Conservation (phyloP, 108 stramenopile species). For the Skeletonema marinoi region DNA sequence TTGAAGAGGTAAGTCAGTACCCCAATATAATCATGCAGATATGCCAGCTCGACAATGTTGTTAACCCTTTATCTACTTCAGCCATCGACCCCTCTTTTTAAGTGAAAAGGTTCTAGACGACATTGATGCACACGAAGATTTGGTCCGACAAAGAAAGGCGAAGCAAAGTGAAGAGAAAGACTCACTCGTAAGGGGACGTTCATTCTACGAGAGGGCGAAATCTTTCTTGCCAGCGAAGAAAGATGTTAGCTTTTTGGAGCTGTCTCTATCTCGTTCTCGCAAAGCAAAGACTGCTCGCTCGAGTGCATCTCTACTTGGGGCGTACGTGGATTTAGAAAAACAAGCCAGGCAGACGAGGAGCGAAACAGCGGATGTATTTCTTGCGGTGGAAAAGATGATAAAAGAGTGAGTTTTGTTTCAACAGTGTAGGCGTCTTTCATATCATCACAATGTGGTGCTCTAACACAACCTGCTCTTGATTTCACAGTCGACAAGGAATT, state of each 20-base stretch:
- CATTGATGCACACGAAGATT: slow-evolving; percentile 45
- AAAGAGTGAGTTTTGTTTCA: slow-evolving; percentile 36
- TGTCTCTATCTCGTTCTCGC: slow-evolving; percentile 46
- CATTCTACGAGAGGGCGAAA: slow-evolving; percentile 10
- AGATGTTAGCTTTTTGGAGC: slow-evolving; percentile 37
- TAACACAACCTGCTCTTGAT: neutral
- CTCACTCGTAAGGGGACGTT: neutral
- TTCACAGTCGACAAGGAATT: slow-evolving; percentile 27
- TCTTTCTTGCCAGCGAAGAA: slow-evolving; percentile 25
- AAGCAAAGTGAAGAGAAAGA: slow-evolving; percentile 13
- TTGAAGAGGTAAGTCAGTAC: neutral
- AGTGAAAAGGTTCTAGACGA: slow-evolving; percentile 50
- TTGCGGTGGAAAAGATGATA: slow-evolving; percentile 23
- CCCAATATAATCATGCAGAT: neutral
- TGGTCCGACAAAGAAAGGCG: slow-evolving; percentile 32
- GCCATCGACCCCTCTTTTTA: slow-evolving; percentile 48
- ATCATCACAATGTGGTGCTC: neutral
- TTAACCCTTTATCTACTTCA: neutral
- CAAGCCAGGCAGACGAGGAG: slow-evolving; percentile 40
- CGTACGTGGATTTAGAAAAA: slow-evolving; percentile 67
- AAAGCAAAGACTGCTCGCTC: slow-evolving; percentile 40
- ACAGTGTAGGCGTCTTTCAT: neutral
- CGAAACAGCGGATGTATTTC: slow-evolving; percentile 8
- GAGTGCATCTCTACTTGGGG: slow-evolving; percentile 54
- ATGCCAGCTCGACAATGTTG: neutral